A percentile compares a stretch with the other conserved stretches of the same genome.
Conservation (phyloP, 1,284 basidiomycete species). For the Irpex sp. region DNA sequence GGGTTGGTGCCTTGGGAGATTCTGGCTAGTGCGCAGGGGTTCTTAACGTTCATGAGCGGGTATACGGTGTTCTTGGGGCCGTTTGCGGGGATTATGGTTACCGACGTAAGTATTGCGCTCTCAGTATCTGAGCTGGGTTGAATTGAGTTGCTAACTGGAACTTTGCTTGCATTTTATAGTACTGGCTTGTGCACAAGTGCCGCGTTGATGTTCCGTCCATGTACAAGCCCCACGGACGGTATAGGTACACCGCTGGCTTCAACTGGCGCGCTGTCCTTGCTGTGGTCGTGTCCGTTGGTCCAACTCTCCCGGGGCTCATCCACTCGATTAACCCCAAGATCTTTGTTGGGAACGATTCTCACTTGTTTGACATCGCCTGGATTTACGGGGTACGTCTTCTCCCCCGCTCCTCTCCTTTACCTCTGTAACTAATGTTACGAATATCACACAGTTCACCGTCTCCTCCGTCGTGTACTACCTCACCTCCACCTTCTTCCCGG, state of each 20-base stretch:
- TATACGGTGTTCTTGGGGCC: constrained; percentile 74
- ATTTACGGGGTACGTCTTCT: constrained; percentile 56
- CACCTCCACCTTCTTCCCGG: constrained; percentile 54
- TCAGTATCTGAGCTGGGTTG: too few relatives aligned
- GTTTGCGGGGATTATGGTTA: constrained; percentile 69
- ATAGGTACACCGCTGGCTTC: constrained; percentile 60
- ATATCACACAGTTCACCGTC: constrained; percentile 32
- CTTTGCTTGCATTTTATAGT: too few relatives aligned
- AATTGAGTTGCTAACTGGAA: too few relatives aligned
- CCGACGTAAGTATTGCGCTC: too few relatives aligned
- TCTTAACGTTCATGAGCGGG: constrained; percentile 60
- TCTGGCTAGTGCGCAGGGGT: constrained; percentile 44
- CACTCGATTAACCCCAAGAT: constrained; percentile 61
- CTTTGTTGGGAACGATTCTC: constrained; percentile 45
- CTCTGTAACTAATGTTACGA: not conserved
- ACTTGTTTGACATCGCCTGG: constrained; percentile 68
- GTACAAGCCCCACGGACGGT: constrained; percentile 65
- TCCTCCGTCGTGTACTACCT: constrained; percentile 44
- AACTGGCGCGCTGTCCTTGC: constrained; percentile 73
- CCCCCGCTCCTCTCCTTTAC: not conserved
- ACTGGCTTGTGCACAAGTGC: constrained; percentile 61
- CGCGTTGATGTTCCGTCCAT: constrained; percentile 68
- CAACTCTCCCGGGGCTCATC: constrained; percentile 66
- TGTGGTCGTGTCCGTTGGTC: constrained; percentile 58
- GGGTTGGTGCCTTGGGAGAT: constrained; percentile 54